Evolutionary conservation across 768 basidiomycete species (phyloP), one percentile per base, ranked within the genome.

Genomic region (Mycena leptocephala): DNA sequence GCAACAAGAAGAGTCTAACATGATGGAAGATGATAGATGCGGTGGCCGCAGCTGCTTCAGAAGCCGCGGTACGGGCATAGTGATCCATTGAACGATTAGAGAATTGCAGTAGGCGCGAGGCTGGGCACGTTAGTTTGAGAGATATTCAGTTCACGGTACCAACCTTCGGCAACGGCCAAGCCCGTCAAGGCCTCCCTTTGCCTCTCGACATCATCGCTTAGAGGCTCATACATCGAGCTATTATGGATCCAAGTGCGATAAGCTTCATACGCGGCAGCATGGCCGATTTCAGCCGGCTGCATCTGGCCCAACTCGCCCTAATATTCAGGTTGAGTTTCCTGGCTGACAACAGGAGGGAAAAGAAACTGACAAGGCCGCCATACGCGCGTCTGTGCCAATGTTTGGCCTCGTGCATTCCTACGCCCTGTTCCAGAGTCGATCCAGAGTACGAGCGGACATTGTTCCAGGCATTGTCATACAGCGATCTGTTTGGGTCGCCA

Each of bases 181-280:
- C 91, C 94, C 32, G 91, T 89, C 18, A 95, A 84, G 18, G 88
- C 92, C 83, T 95, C 94, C 66, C 92, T 84, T 80, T 94, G 92
- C 53, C 91, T 85, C 76, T 92, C 93, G 58, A 85, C 82, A 78
- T 94, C 91, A 11, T 88, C 90, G 67, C 88, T 88, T 6, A 94
- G 78, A 20, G 91, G 90, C 62, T 91, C 89, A 71, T 92, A 91
- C 55, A 93, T 86, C 8, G 84, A 86, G 48, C 83, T 89, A 77
- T 92, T 90, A 78, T 91, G 88, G 64, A 91, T 90, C 91, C 93
- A 93, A 32, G 89, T 89, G 20, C 94, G 89, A 82, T 93, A 92
- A 0, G 94, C 94, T 82, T 95, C 94, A 80, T 94, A 95, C 3
- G 93, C 94, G 13, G 94, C 94, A 5, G 95, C 95, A 78, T 93